phyloP scores from a whole-genome alignment of 371 early-diverging fungal species.

The Chytridium lagenaria region DNA sequence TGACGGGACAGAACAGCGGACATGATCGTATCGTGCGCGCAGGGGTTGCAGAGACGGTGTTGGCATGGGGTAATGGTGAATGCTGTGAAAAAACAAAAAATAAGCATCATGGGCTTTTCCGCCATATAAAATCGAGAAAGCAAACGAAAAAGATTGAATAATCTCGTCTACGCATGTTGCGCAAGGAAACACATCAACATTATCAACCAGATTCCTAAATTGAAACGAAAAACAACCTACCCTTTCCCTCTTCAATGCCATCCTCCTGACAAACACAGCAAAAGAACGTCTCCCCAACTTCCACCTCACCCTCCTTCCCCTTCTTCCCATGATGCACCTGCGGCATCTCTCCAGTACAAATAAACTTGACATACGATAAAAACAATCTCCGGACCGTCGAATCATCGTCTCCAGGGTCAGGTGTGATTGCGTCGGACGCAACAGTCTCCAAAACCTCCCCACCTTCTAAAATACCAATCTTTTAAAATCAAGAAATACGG shows the following conservation, averaged over 20 bases:
- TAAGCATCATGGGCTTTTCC: no score
- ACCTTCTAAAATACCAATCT: no score
- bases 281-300: constrained; percentile 7
- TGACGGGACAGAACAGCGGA: constrained; percentile 2
- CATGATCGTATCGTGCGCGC: constrained; percentile 29
- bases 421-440: no score
- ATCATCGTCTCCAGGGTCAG: no score
- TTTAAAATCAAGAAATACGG: no score
- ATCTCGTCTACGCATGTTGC: no score
- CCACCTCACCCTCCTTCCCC: no score
- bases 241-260: constrained; percentile 1
- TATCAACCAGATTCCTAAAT: no score
- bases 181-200: no score
- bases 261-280: constrained; percentile 28
- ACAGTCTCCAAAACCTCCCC: no score
- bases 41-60: constrained; percentile 24
- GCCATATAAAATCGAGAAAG: no score
- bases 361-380: not conserved
- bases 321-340: not conserved
- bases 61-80: constrained; percentile 22
- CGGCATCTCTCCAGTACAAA: not conserved
- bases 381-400: not conserved
- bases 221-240: constrained; percentile 2
- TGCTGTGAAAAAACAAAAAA: constrained; percentile 5
- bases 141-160: no score